A percentile compares a stretch with the other conserved stretches of the same genome.
Conservation (phyloP, 345 rosid genomes). For the Sonneratia caseolaris region DNA sequence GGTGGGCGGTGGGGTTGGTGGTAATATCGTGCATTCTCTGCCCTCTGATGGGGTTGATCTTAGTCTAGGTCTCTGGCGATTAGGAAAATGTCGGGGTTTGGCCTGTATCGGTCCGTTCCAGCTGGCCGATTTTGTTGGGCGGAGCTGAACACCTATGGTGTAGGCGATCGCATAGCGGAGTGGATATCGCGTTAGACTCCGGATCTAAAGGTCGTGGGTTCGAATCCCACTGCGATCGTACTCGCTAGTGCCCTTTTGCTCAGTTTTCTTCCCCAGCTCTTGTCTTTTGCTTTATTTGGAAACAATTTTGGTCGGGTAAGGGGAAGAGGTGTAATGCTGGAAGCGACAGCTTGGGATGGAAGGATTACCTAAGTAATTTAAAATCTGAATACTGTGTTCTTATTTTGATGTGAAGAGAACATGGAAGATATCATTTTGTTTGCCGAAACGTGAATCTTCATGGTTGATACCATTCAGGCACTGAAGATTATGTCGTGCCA, state of each 20-base stretch:
- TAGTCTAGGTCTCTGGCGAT: background rate
- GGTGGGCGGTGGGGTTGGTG: background rate
- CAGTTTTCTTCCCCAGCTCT: background rate
- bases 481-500: too few species aligned
- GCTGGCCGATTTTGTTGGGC: background rate
- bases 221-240: slow-evolving; percentile 96
- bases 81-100: background rate
- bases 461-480: background rate
- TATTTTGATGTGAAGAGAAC: too few species aligned
- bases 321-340: too few species aligned
- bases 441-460: background rate
- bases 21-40: background rate
- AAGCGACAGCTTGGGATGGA: too few species aligned
- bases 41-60: background rate
- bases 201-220: slow-evolving; percentile 99
- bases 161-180: slow-evolving; percentile 86
- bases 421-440: background rate
- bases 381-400: background rate
- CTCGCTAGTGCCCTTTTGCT: background rate
- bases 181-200: slow-evolving; percentile 99
- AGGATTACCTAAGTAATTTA: background rate
- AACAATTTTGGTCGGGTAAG: background rate
- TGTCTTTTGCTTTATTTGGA: background rate
- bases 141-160: background rate
- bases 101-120: background rate